Conservation (phyloP, 805 yeast species). For the Teunomyces pallodes region DNA sequence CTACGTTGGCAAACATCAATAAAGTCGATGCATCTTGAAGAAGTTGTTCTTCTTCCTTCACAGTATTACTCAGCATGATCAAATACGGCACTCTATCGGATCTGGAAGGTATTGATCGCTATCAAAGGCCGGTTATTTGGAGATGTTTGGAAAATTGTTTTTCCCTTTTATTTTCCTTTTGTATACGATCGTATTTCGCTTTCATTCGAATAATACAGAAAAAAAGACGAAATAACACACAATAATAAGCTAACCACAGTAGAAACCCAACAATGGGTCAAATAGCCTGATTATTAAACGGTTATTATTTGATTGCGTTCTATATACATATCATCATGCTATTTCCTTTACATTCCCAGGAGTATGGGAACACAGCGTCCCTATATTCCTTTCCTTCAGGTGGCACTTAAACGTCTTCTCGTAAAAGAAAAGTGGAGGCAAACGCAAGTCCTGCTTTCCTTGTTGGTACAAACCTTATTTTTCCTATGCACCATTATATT, state of each 20-base stretch:
- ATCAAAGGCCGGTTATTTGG: neutral
- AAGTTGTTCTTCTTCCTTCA: slow-evolving; percentile 36
- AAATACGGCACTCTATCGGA: neutral
- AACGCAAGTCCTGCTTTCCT: neutral
- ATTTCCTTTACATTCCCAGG: neutral
- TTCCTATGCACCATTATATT: neutral
- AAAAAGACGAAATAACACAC: neutral
- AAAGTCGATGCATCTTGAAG: slow-evolving; percentile 62
- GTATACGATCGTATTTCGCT: slow-evolving; percentile 6
- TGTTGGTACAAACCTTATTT: neutral
- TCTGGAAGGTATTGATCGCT: neutral
- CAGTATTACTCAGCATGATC: slow-evolving; percentile 3
- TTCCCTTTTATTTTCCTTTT: neutral
- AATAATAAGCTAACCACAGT: neutral
- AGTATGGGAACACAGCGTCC: no score
- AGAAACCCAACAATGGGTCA: no score
- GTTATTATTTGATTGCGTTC: slow-evolving; percentile 1
- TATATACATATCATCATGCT: slow-evolving; percentile 1
- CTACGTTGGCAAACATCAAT: slow-evolving; percentile 58
- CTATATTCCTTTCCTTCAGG: no score
- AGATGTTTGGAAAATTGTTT: neutral
- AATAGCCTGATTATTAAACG: neutral
- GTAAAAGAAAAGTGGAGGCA: neutral
- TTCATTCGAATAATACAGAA: neutral
- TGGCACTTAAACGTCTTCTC: no score